Conservation (phyloP, 306 rosid genomes). For the Cicer cuneatum region DNA sequence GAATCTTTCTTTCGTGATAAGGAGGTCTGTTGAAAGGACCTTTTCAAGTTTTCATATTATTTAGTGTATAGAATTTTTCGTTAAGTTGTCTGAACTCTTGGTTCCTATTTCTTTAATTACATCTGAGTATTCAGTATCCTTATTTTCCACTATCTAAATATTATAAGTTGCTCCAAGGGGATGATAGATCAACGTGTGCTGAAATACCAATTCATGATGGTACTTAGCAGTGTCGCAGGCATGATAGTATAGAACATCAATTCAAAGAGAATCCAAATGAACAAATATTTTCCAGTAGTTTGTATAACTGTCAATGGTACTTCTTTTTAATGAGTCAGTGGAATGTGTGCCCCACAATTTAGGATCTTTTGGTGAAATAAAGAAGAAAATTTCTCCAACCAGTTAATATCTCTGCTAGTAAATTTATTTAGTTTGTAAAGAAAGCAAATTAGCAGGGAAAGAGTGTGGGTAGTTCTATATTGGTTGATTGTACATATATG, state of each 20-base stretch:
- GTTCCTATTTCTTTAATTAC: constrained; percentile 18
- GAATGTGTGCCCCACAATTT: not conserved
- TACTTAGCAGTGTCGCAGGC: not conserved
- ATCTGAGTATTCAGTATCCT: not conserved
- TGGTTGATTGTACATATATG: constrained; percentile 1
- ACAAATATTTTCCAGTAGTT: constrained; percentile 9
- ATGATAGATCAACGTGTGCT: not conserved
- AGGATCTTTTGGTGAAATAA: constrained; percentile 9
- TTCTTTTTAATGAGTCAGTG: not conserved
- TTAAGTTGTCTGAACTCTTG: constrained; percentile 29
- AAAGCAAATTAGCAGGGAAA: constrained; percentile 18
- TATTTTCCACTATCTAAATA: constrained; percentile 19
- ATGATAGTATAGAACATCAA: not conserved
- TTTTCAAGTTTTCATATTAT: constrained; percentile 27
- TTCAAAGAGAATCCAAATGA: constrained; percentile 1
- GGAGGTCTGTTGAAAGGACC: constrained; percentile 71
- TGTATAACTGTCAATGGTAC: not conserved
- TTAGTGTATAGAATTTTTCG: constrained; percentile 24
- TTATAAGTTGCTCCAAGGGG: constrained; percentile 10
- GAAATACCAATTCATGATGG: constrained; percentile 21
- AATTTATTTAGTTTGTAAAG: constrained; percentile 21
- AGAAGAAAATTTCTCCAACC: not conserved
- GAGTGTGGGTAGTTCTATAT: not conserved
- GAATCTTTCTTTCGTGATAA: constrained; percentile 82
- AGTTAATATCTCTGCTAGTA: constrained; percentile 4